Base-by-base conservation (phyloP, 345 rosid genomes). In the Hypericum androsaemum region DNA sequence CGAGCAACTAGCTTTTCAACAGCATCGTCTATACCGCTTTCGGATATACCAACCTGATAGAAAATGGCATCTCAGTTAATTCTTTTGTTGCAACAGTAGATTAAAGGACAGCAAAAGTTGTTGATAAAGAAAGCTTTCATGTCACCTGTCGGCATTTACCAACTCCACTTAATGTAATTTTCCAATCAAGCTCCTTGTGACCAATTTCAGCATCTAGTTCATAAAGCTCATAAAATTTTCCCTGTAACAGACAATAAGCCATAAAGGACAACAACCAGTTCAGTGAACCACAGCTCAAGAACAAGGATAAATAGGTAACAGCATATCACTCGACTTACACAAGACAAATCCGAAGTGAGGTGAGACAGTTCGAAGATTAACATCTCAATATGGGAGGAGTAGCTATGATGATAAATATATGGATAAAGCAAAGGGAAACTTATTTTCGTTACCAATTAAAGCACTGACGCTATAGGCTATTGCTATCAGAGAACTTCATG, bases 71-170 rank as follows among this genome's bases (percentile, higher is more conserved):
- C 28, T 43, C 17, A 39, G 62, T 52, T 10, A 44, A 22, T 22
- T 22, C 32, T 22, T 1, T 22, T 22, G 32, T 22, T 22, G 32
- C 32, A 22, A 22, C 32, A 22, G 32, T 4, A 22, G 32, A 22
- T 14, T 38, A 17, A 22, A 59, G 37, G 7, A 53, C 40, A 57
- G 28, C 10, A 28, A 38, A 37, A 7, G 51, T 56, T 15, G 17
- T 10, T 55, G 45, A 43, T 41, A 50, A 45, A 15, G 48, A 36
- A 55, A 41, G 12, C 35, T 15, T 7, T 15, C 40, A 8, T n/a
- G n/a, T 66, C 49, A 90, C 98, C 89, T 90, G 98, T 58, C 96
- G 83, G 76, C 98, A 90, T 78, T 84, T 82, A 54, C 96, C 96
- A 13, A 87, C 98, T 12, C 98, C 96, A 15, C 96, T 87, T 48